A percentile compares a stretch with the other conserved stretches of the same genome.
Conservation (phyloP, 2,329 filamentous ascomycete species). For the Cryoendolithus antarcticus region DNA sequence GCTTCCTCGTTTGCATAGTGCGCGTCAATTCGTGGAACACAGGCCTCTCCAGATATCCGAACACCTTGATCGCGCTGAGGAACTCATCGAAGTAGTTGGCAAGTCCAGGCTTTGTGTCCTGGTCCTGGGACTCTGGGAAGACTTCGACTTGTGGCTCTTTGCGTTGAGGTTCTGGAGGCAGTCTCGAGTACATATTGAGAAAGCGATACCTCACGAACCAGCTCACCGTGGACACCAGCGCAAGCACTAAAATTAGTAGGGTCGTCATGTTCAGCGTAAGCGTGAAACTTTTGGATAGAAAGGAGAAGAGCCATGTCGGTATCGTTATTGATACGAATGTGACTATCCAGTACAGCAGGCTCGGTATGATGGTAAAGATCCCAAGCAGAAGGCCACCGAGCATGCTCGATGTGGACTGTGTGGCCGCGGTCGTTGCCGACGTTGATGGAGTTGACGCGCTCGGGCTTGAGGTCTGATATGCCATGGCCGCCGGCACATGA, state of each 20-base stretch:
- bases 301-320: conserved; percentile 75
- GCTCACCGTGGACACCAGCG: conserved; percentile 69
- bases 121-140: conserved; percentile 85
- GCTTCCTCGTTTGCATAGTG: conserved; percentile 94
- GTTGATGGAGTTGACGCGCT: too few relatives aligned
- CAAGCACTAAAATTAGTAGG: conserved; percentile 67
- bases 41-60: conserved; percentile 88
- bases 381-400: conserved; percentile 20
- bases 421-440: too few relatives aligned
- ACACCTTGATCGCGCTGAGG: conserved; percentile 95
- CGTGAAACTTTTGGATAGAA: conserved; percentile 86
- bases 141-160: conserved; percentile 93
- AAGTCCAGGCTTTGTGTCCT: conserved; percentile 76
- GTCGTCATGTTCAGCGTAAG: conserved; percentile 99
- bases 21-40: conserved; percentile 96
- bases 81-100: conserved; percentile 98
- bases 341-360: conserved; percentile 62
- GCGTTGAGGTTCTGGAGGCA: conserved; percentile 90
- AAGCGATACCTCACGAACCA: conserved; percentile 95
- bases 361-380: conserved; percentile 38
- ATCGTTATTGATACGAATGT: conserved; percentile 79
- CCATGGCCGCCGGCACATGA: too few relatives aligned
- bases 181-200: conserved; percentile 88
- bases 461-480: too few relatives aligned
- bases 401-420: conserved; percentile 16